Conservation (phyloP, 306 rosid species). For the Cucumis melo region DNA sequence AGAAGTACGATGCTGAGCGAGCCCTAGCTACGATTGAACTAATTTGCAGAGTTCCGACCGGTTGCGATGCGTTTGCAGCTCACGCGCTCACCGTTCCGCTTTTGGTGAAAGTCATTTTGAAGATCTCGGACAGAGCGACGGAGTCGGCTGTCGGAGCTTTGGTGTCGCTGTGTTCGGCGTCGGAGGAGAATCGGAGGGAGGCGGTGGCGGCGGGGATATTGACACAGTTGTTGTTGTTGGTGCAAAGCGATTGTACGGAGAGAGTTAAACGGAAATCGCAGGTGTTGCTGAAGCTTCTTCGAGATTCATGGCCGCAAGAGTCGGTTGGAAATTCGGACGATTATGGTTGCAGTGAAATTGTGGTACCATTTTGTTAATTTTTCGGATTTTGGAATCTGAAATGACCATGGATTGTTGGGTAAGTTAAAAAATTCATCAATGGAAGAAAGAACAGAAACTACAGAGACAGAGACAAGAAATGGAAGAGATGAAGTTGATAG, state of each 20-base stretch:
- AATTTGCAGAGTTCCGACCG: constrained; percentile 47
- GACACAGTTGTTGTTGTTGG: constrained; percentile 63
- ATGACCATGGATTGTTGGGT: not conserved
- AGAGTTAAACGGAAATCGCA: constrained; percentile 93
- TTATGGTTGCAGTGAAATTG: constrained; percentile 63
- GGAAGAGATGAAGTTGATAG: not conserved
- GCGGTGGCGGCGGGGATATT: constrained; percentile 80
- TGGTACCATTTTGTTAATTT: constrained; percentile 27
- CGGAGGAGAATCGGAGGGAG: constrained; percentile 43
- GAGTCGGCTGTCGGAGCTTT: constrained; percentile 89
- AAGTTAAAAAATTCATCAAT: not conserved
- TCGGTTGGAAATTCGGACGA: constrained; percentile 74
- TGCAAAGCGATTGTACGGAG: constrained; percentile 88
- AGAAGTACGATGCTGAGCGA: constrained; percentile 72
- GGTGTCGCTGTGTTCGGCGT: constrained; percentile 59
- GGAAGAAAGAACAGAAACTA: not conserved
- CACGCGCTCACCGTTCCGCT: constrained; percentile 81
- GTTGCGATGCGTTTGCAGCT: constrained; percentile 37
- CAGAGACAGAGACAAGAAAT: not conserved
- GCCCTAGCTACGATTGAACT: constrained; percentile 79
- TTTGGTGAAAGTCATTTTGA: constrained; percentile 68
- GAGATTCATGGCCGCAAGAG: constrained; percentile 96
- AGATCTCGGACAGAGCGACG: constrained; percentile 74
- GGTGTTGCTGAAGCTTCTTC: constrained; percentile 74
- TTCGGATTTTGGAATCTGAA: not conserved